Evolutionary conservation across 2,329 filamentous ascomycete species (phyloP).

Genomic region (Tolypocladium ophioglossoides): DNA sequence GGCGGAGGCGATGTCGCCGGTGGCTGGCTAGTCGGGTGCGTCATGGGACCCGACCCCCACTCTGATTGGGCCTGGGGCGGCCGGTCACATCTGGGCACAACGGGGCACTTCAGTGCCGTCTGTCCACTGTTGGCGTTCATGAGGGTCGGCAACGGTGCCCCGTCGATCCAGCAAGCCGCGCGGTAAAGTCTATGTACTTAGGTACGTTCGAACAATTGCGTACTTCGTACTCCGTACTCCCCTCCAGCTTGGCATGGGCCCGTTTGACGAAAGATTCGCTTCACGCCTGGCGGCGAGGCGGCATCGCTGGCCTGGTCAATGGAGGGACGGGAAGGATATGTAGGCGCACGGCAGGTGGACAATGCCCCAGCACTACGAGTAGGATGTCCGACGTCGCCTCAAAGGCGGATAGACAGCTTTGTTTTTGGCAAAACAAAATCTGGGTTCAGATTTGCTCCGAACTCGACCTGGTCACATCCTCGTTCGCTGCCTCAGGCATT

Average conservation of each 20-base stretch:
- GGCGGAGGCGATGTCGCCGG: not conserved
- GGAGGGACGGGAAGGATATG: not conserved
- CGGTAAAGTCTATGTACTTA: not conserved
- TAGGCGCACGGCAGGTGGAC: not conserved
- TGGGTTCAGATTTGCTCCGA: no score
- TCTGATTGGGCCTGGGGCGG: slow-evolving; percentile 10
- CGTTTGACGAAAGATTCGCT: not conserved
- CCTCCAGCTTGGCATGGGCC: not conserved
- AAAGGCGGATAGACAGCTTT: no score
- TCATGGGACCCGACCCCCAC: slow-evolving; percentile 20
- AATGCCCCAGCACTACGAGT: not conserved
- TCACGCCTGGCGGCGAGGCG: not conserved
- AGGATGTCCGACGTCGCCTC: no score
- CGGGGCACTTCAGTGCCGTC: no score
- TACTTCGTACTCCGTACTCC: no score
- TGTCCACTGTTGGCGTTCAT: no score
- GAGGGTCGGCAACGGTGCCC: no score
- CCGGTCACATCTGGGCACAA: not conserved
- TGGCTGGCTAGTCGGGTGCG: slow-evolving; percentile 17
- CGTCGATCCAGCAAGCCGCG: not conserved
- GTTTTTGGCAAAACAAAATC: no score
- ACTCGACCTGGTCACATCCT: not conserved
- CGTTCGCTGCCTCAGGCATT: not conserved
- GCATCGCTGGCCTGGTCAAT: not conserved
- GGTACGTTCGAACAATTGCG: not conserved